Base-by-base conservation (phyloP, 2,329 filamentous ascomycete genomes). In the Fusarium nurragi region DNA sequence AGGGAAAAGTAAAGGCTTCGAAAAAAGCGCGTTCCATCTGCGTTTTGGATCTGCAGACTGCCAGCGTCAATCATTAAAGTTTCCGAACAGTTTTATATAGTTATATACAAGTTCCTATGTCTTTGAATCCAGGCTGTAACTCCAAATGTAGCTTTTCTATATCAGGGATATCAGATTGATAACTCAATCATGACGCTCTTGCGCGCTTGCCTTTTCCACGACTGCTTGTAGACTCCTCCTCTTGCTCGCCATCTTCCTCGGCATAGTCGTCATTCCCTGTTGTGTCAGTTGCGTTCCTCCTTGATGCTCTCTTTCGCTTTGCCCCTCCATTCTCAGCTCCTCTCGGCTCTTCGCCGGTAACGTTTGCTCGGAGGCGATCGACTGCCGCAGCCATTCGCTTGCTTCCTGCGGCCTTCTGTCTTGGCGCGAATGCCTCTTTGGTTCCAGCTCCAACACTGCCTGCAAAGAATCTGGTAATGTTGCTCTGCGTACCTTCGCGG, bases 401-500 rank as follows among this genome's bases (percentile, higher is more conserved):
- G 72, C 90, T 94, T 34, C 86, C 87, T 58, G 86, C 85, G 13
- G 79, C 83, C 23, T 80, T 86, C 64, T 89, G 88, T 54, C 90
- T 84, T 0, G 91, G 92, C 22, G 83, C 91, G 78, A 92, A 94
- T 0, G 85, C 86, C 61, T 89, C 85, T 34, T 80, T 85, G 13
- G 85, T 85, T 1, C 91, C 91, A 1, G 84, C 84, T 0, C 91
- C 91, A 0, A 93, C 88, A 6, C 81, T 78, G 0, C 94, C 94
- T 13, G 88, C 86, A 75, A 98, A 97, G 76, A 89, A 99, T 22
- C 89, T 84, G n/a, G 95, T 99, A 67, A 99, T 97, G 70, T 99
- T 99, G 57, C 88, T 89, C 81, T 99, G 95, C 18, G 94, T 98
- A 8, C 95, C 95, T 78, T 98, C 95, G 25, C 88, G 84, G 66